Evolutionary conservation across 2,329 filamentous ascomycete genomes (phyloP), one percentile per base, ranked within the genome.

Genomic region (Trichoderma polysporum): DNA sequence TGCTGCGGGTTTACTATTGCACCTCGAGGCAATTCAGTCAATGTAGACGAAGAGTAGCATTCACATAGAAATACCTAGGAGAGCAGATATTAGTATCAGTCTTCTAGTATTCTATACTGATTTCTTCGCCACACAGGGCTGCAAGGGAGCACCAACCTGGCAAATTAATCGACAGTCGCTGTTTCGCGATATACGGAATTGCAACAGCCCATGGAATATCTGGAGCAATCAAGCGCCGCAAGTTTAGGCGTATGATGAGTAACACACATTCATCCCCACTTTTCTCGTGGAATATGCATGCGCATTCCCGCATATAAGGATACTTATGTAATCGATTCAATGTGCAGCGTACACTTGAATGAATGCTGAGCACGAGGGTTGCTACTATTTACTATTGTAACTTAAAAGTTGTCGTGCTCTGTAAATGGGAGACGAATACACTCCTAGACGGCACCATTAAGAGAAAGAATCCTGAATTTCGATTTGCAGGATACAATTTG

Each of bases 1-100:
- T 67, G 57, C 57, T 66, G 54, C 64, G 62, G 22, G 39, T 49
- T 66, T 45, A 50, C 50, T 39, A 31, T 65, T 65, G 62, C 53
- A 50, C 29, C 53, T 65, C n/a, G 58, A 61, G 22, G 25, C 15
- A 47, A 45, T 56, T 50, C 49, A 64, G 61, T 56, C 50, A 29
- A 22, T 31, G 37, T n/a, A 17, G 37, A 22, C 13, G 50, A 53
- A 25, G 6, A 12, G 50, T 35, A 41, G 35, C n/a, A 47, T 35
- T 27, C 19, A 13, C 9, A 4, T 12, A 9, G 27, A 15, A 54
- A 29, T 64, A 54, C 61, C 61, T 64, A 8, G 12, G 9, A 5
- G 15, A n/a, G 9, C 17, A 2, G 22, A 8, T 25, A n/a, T 61
- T n/a, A 64, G 50, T 47, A 15, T 15, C 15, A 10, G 15, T 54